phyloP scores from a whole-genome alignment of 306 rosid genomes.

The Acacia melanoxylon region DNA sequence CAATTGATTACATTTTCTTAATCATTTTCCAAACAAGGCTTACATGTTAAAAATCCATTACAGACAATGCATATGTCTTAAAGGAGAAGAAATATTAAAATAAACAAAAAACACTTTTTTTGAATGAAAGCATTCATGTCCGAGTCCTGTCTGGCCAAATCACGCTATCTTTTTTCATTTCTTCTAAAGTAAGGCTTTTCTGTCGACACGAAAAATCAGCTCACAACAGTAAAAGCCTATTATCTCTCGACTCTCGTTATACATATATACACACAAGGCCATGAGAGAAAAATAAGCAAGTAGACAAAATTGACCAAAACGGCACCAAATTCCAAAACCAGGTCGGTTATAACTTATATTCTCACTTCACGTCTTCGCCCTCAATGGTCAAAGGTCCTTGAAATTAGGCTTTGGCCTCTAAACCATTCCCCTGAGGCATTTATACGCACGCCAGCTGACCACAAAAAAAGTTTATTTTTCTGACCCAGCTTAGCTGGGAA shows the following conservation, averaged over 20 bases:
- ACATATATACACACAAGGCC: slow-evolving; percentile 1
- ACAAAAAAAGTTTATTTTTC: background rate
- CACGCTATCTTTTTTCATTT: slow-evolving; percentile 14
- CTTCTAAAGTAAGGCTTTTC: slow-evolving; percentile 28
- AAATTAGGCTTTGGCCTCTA: slow-evolving; percentile 44
- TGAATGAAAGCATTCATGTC: slow-evolving; percentile 21
- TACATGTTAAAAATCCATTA: background rate
- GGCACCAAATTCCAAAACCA: slow-evolving; percentile 49
- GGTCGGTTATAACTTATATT: slow-evolving; percentile 8
- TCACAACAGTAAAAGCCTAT: slow-evolving; percentile 23
- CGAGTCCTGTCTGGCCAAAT: slow-evolving; percentile 19
- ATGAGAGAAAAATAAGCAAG: slow-evolving; percentile 22
- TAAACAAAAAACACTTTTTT: background rate
- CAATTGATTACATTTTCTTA: slow-evolving; percentile 21
- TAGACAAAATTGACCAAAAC: slow-evolving; percentile 37
- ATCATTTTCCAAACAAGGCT: slow-evolving; percentile 23
- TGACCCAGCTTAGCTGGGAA: background rate
- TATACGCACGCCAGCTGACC: slow-evolving; percentile 14
- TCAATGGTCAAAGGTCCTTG: slow-evolving; percentile 30
- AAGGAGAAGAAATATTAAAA: slow-evolving; percentile 11
- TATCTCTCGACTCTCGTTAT: slow-evolving; percentile 30
- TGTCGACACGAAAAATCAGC: slow-evolving; percentile 36
- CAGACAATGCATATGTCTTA: background rate
- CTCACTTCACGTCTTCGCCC: slow-evolving; percentile 26
- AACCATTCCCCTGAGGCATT: background rate